These are phyloP conservation scores for Clarireedia hainanense DNA, from an alignment of 2,329 filamentous ascomycete genomes.

Conservation along the genomic window DNA sequence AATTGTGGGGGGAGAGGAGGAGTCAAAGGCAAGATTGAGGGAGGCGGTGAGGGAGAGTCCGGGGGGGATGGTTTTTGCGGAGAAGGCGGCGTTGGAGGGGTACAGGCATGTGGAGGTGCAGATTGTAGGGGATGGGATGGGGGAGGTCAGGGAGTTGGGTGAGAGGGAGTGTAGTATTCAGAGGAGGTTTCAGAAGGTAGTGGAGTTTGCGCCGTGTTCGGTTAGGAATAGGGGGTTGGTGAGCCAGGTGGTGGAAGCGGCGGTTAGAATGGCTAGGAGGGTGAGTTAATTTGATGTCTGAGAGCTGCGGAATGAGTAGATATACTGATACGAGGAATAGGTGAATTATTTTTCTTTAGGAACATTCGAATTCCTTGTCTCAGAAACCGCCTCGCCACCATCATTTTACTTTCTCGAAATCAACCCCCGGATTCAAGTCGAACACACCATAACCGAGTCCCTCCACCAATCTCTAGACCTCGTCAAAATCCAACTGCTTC, in stretches of 20 bases:
- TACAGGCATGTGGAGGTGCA: slow-evolving; percentile 48
- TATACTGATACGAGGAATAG: slow-evolving; percentile 19
- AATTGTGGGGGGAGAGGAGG: slow-evolving; percentile 41
- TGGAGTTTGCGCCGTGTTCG: slow-evolving; percentile 57
- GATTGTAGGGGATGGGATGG: slow-evolving; percentile 44
- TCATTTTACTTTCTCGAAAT: slow-evolving; percentile 35
- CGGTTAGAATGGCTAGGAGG: slow-evolving; percentile 44
- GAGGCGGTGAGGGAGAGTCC: slow-evolving; percentile 56
- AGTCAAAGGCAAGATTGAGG: slow-evolving; percentile 44
- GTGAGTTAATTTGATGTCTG: slow-evolving; percentile 27
- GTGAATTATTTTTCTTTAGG: slow-evolving; percentile 51
- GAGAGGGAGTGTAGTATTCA: slow-evolving; percentile 46
- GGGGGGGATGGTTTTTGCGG: slow-evolving; percentile 49
- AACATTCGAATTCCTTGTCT: slow-evolving; percentile 57
- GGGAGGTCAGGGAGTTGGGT: slow-evolving; percentile 33
- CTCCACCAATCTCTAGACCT: slow-evolving; percentile 32
- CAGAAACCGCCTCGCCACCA: slow-evolving; percentile 31
- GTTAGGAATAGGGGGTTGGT: slow-evolving; percentile 42
- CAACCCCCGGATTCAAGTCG: slow-evolving; percentile 27
- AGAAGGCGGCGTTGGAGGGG: slow-evolving; percentile 49
- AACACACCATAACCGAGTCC: slow-evolving; percentile 28
- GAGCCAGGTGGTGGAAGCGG: slow-evolving; percentile 34
- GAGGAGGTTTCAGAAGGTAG: slow-evolving; percentile 42
- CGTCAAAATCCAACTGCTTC: slow-evolving; percentile 30
- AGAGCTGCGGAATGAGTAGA: neutral